Conservation (phyloP, 2,329 filamentous ascomycete species). For the Epichloe uncinata region DNA sequence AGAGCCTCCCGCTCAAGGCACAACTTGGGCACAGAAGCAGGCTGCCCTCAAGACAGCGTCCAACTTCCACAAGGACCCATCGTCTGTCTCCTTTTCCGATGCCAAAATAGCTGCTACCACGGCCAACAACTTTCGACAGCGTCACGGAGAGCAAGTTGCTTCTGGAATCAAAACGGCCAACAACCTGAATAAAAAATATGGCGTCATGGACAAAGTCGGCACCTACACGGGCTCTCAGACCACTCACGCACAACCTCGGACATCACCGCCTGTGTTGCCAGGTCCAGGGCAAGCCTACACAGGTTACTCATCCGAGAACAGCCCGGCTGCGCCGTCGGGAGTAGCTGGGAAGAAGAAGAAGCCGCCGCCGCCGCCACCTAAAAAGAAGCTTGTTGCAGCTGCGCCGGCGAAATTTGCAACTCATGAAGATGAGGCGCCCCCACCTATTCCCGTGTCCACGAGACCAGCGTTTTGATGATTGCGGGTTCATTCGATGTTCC, state of each 20-base stretch:
- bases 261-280: background rate
- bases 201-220: conserved; percentile 28
- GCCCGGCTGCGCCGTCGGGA: background rate
- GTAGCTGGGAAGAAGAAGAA: conserved; percentile 40
- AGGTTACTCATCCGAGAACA: background rate
- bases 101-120: conserved; percentile 44
- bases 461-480: conserved; percentile 30
- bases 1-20: conserved; percentile 31
- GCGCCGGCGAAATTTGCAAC: conserved; percentile 7
- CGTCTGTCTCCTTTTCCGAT: conserved; percentile 46
- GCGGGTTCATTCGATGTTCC: background rate
- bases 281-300: background rate
- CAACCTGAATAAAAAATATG: conserved; percentile 48
- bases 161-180: conserved; percentile 44
- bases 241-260: conserved; percentile 3
- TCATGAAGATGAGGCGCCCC: conserved; percentile 25
- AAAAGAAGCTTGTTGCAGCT: conserved; percentile 34
- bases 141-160: conserved; percentile 55
- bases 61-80: conserved; percentile 45
- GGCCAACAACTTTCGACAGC: conserved; percentile 55
- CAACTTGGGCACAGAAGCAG: conserved; percentile 52
- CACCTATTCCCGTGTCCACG: conserved; percentile 39
- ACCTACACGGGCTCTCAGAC: conserved; percentile 12
- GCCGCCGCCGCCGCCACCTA: conserved; percentile 36
- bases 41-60: conserved; percentile 48